Base-by-base conservation (phyloP, 2,329 filamentous ascomycete genomes). In the Alternaria gaisen region DNA sequence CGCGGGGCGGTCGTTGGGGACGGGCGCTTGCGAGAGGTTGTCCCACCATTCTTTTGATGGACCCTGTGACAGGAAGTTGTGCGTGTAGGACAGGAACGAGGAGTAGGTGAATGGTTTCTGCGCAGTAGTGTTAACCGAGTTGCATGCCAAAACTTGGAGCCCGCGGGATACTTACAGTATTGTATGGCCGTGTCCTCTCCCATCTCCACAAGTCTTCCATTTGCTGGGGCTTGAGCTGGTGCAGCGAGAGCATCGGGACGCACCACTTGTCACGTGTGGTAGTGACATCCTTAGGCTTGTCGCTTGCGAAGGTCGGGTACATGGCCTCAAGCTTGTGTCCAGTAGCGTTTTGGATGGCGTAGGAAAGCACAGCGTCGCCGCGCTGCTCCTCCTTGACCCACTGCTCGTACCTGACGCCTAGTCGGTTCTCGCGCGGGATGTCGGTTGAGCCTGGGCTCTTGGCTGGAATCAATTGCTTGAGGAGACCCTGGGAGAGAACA, bases 161-260 rank as follows among this genome's bases (percentile, higher is more conserved):
- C 32, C 11, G 30, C 2, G 26, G 41, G 3, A 2, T 12, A 61
- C 71, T 22, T 69, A 76, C 76, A 43, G 63, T 66, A 40, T 75
- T 77, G 53, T 75, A 74, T 24, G 73, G 75, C 30, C 78, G 67
- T 55, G 72, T 76, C 58, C 78, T 74, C 64, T 80, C 79, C 78
- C 82, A 87, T 57, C 80, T 78, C 80, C 83, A 85, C 41, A 87
- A 71, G 0, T 78, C 75, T 10, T 77, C 72, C 82, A 86, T 84
- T 55, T 85, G 83, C 26, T 80, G 76, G 0, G 82, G 77, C 26
- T 71, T 72, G 22, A 79, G 64, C 48, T 76, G 72, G 57, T 81
- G 79, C 53, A 79, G 71, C 7, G 78, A 79, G 8, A 83, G 67
- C 28, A 80, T 75, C 9, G 81, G 80, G 12, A 76, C 66, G 58